Conservation (phyloP, 2,329 filamentous ascomycete genomes). For the Fusarium sp. region DNA sequence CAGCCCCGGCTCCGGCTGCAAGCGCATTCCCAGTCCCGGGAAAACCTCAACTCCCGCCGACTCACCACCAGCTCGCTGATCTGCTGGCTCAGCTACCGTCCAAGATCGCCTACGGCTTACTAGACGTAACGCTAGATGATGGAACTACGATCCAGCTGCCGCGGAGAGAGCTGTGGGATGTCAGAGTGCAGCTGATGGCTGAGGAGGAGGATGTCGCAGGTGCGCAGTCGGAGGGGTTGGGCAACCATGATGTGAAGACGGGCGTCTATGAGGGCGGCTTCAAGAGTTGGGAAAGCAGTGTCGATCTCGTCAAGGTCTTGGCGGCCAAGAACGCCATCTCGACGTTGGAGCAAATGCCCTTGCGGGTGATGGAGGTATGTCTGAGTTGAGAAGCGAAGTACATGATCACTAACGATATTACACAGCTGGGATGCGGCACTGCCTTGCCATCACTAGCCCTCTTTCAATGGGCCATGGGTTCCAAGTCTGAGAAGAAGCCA, state of each 20-base stretch:
- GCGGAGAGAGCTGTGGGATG: conserved; percentile 83
- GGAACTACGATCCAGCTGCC: conserved; percentile 68
- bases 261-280: conserved; percentile 89
- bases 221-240: conserved; percentile 61
- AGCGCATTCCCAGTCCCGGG: conserved; percentile 71
- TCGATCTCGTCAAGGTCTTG: conserved; percentile 81
- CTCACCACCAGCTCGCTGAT: conserved; percentile 61
- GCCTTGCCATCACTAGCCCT: conserved; percentile 79
- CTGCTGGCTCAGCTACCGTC: conserved; percentile 74
- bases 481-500: conserved; percentile 35
- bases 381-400: neutral
- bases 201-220: conserved; percentile 65
- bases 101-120: conserved; percentile 76
- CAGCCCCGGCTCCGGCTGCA: conserved; percentile 42
- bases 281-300: conserved; percentile 90
- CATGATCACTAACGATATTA: conserved; percentile 27
- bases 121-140: conserved; percentile 70
- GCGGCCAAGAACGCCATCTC: conserved; percentile 55
- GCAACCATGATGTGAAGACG: conserved; percentile 79
- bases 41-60: conserved; percentile 68
- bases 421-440: conserved; percentile 81
- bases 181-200: conserved; percentile 84
- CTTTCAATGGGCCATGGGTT: conserved; percentile 68
- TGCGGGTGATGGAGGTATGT: conserved; percentile 67
- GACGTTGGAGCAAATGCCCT: conserved; percentile 48